Evolutionary conservation across 257 asterid genomes (phyloP).

Genomic region (Fraxinus americana): DNA sequence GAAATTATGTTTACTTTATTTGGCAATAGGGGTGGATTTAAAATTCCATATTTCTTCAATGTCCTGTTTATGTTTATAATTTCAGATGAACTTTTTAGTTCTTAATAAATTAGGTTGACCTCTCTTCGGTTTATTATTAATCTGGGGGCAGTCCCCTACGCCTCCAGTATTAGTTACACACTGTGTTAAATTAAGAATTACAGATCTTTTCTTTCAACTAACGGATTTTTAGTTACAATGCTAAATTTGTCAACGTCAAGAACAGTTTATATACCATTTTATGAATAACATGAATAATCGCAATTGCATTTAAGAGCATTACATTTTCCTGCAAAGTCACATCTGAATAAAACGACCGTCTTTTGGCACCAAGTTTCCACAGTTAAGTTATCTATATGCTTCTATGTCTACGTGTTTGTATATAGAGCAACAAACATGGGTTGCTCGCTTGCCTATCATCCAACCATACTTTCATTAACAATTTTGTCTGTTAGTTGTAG

Average conservation of each 20-base stretch:
- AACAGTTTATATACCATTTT: not conserved
- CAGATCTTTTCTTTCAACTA: constrained; percentile 7
- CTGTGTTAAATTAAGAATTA: constrained; percentile 6
- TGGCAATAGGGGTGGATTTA: constrained; percentile 25
- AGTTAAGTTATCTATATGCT: not conserved
- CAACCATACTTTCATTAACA: not conserved
- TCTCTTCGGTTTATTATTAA: not conserved
- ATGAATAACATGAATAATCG: not conserved
- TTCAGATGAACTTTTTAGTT: constrained; percentile 11
- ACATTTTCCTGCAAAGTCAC: not conserved
- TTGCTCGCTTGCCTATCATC: not conserved
- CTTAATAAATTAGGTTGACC: not conserved
- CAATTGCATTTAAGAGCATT: not conserved
- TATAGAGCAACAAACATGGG: not conserved
- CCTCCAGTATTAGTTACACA: constrained; percentile 10
- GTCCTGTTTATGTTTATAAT: constrained; percentile 14
- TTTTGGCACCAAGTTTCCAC: not conserved
- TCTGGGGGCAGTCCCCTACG: constrained; percentile 7
- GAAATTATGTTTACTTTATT: constrained; percentile 23
- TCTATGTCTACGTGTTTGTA: not conserved
- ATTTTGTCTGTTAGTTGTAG: not conserved
- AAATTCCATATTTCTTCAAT: constrained; percentile 22
- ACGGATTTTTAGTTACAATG: not conserved
- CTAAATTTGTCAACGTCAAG: not conserved
- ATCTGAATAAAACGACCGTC: not conserved